phyloP scores from a whole-genome alignment of 345 rosid genomes.

The Eucalyptus caleyi region DNA sequence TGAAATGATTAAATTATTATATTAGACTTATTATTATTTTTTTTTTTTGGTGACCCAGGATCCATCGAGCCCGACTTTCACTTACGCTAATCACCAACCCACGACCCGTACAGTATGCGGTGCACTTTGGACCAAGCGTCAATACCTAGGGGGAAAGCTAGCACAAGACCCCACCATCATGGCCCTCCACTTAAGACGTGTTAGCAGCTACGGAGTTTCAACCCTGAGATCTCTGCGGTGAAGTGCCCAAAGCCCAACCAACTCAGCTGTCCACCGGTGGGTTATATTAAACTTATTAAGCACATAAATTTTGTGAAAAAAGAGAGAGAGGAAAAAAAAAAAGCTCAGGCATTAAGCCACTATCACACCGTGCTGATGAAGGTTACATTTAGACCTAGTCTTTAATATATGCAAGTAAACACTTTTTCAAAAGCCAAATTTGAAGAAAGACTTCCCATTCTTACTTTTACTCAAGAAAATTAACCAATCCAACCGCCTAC shows the following conservation, averaged over 20 bases:
- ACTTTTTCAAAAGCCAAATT: not conserved
- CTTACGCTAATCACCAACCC: no score
- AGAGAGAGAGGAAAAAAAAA: no score
- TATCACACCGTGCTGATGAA: not conserved
- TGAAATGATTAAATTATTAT: no score
- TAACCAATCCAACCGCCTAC: not conserved
- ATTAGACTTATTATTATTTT: no score
- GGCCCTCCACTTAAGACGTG: no score
- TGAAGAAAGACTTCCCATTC: not conserved
- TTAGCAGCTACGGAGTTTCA: accelerated
- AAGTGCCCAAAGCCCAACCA: no score
- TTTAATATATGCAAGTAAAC: not conserved
- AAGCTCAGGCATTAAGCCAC: not conserved
- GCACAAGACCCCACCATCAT: accelerated
- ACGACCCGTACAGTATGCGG: accelerated
- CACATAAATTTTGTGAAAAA: no score
- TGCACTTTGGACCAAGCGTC: no score
- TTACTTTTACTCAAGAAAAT: not conserved
- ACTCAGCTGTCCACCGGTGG: accelerated
- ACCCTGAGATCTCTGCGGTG: accelerated
- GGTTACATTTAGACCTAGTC: not conserved
- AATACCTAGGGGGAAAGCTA: accelerated
- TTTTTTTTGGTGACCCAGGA: no score
- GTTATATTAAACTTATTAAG: no score
- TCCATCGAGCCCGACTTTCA: accelerated